Evolutionary conservation across 192 early-diverging fungal species (phyloP).

Genomic region (Gaertneriomyces semiglobifer): DNA sequence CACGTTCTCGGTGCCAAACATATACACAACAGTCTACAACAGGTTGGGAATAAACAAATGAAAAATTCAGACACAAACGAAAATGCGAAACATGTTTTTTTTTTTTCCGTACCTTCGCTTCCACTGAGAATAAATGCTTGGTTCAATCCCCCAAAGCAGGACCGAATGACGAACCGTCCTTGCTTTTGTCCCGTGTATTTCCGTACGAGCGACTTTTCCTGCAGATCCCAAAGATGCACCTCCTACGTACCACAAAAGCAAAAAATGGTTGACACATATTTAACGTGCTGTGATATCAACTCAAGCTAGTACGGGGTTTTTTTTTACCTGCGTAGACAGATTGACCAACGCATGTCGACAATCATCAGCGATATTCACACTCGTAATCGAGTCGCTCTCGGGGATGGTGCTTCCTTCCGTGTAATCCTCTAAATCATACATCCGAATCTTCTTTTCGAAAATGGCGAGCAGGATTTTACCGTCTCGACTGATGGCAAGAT

Average conservation of each 20-base stretch:
- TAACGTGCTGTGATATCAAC: not conserved
- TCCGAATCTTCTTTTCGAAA: constrained; percentile 61
- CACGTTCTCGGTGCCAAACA: constrained; percentile 77
- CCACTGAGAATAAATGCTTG: constrained; percentile 84
- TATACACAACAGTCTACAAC: constrained; percentile 65
- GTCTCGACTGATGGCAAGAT: constrained; percentile 60
- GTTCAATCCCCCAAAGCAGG: constrained; percentile 81
- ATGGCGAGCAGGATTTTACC: constrained; percentile 62
- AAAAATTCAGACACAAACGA: not conserved
- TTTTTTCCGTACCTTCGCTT: constrained; percentile 84
- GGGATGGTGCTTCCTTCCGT: constrained; percentile 44
- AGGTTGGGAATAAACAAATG: not conserved
- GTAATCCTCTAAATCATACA: constrained; percentile 58
- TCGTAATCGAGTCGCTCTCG: constrained; percentile 62
- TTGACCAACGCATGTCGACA: constrained; percentile 60
- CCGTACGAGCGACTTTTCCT: constrained; percentile 61
- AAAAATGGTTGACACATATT: not conserved
- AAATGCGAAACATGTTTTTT: too few species aligned
- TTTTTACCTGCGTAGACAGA: constrained; percentile 34
- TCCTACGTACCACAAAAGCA: constrained; percentile 44
- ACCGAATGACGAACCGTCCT: constrained; percentile 83
- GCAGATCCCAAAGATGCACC: constrained; percentile 87
- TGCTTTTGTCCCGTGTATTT: constrained; percentile 83
- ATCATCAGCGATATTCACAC: constrained; percentile 60
- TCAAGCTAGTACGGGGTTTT: not conserved